phyloP scores from a whole-genome alignment of 306 rosid genomes.

The Begonia fuchsioides region DNA sequence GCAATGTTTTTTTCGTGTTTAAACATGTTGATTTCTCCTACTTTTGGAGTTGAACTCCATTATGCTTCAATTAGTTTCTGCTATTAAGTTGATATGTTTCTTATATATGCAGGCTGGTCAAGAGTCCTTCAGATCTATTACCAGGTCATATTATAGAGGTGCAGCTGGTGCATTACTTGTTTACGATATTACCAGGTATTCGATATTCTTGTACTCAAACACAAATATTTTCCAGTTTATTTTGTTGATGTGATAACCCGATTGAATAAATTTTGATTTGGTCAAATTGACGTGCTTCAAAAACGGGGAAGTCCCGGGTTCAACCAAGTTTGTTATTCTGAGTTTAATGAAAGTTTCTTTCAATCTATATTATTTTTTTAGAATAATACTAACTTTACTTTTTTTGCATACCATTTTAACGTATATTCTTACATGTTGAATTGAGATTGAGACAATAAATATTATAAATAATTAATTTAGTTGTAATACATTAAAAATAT shows the following conservation, averaged over 20 bases:
- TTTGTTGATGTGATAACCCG: not conserved
- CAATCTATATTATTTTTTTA: too few species aligned
- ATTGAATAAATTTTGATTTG: not conserved
- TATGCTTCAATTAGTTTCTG: not conserved
- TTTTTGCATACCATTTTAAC: too few species aligned
- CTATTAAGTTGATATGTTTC: conserved; percentile 2
- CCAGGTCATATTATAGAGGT: conserved; percentile 94
- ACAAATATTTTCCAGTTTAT: not conserved
- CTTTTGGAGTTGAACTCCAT: not conserved
- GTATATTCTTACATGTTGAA: too few species aligned
- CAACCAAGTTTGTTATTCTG: too few species aligned
- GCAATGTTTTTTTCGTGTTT: not conserved
- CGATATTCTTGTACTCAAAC: not conserved
- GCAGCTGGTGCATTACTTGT: conserved; percentile 99
- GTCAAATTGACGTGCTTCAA: too few species aligned
- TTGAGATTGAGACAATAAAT: too few species aligned
- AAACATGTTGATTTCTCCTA: not conserved
- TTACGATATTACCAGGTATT: conserved; percentile 95
- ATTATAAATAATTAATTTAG: too few species aligned
- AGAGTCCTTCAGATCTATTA: conserved; percentile 96
- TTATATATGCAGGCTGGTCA: conserved; percentile 74
- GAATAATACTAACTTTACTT: too few species aligned
- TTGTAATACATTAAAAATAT: too few species aligned
- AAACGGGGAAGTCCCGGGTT: too few species aligned
- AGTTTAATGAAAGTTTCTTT: too few species aligned